phyloP scores from a whole-genome alignment of 352 stramenopile species.

The Phytophthora quininea region DNA sequence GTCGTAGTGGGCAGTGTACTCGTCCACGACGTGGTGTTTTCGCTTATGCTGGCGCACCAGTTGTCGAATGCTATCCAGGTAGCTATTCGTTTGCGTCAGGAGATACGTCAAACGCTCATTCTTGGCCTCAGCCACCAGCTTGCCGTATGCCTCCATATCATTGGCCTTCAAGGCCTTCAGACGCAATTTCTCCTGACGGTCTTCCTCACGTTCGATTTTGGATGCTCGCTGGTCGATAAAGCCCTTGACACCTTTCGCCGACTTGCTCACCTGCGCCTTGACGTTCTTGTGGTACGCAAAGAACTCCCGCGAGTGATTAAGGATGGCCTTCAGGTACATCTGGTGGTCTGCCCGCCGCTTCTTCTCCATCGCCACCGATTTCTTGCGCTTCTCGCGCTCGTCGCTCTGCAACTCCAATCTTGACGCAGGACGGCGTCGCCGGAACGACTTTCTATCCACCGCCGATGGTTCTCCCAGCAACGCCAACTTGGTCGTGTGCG shows the following conservation, averaged over 20 bases:
- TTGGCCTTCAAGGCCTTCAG: slow-evolving; percentile 93
- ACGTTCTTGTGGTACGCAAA: slow-evolving; percentile 89
- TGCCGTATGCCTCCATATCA: slow-evolving; percentile 98
- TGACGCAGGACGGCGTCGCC: slow-evolving; percentile 66
- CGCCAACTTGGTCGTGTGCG: slow-evolving; percentile 68
- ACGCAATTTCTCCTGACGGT: slow-evolving; percentile 87
- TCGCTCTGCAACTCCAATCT: slow-evolving; percentile 70
- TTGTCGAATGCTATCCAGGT: slow-evolving; percentile 95
- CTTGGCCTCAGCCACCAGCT: slow-evolving; percentile 97
- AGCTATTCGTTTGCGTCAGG: slow-evolving; percentile 96
- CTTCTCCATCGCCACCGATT: slow-evolving; percentile 84
- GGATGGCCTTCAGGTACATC: slow-evolving; percentile 78
- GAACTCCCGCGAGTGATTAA: slow-evolving; percentile 88
- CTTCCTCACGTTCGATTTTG: slow-evolving; percentile 86
- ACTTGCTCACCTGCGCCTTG: slow-evolving; percentile 74
- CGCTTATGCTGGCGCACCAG: slow-evolving; percentile 91
- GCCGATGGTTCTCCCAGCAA: slow-evolving; percentile 66
- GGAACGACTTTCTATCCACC: slow-evolving; percentile 79
- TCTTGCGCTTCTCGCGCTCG: slow-evolving; percentile 82
- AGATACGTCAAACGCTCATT: slow-evolving; percentile 98
- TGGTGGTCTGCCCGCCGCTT: slow-evolving; percentile 79
- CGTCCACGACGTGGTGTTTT: slow-evolving; percentile 74
- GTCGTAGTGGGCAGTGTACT: slow-evolving; percentile 45
- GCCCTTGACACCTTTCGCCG: slow-evolving; percentile 69
- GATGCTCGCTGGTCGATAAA: slow-evolving; percentile 80